Base-by-base conservation (phyloP, 192 early-diverging fungal genomes). In the Linnemannia schmuckeri region DNA sequence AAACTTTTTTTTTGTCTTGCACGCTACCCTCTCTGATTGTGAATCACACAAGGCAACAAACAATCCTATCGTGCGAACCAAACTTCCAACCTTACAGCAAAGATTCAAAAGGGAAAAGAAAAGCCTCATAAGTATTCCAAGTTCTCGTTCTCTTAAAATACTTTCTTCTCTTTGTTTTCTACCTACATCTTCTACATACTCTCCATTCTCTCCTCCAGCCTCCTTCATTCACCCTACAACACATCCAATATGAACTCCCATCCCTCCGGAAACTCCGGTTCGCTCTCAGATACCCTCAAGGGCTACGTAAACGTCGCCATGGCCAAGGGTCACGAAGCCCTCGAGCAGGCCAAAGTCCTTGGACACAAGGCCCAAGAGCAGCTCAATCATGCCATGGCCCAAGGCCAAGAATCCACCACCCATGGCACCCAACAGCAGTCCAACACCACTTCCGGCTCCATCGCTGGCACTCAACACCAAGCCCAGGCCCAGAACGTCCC, bases 341-440 rank as follows among this genome's bases (percentile, higher is more conserved):
- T 70, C n/a, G 78, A 79, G 52, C 33, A 37, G 17, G 78, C 78
- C 37, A 79, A 79, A 38, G 54, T 72, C 35, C n/a, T 55, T 40
- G 78, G 78, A 12, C 75, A 80, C 38, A 71, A 72, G 47, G 79
- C 70, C 18, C 79, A 86, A 0, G 84, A 86, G 24, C 72, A 86
- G 47, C 4, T 81, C 42, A 76, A 69, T 55, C 61, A 76, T 1
- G 83, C 74, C 47, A n/a, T 54, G 22, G 69, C 49, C 15, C 77
- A 79, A 7, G n/a, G 52, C 12, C 73, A 79, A 7, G 27, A 54
- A 27, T 3, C 35, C 5, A 5, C 35, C 24, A 30, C 17, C 46
- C 76, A 78, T 37, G 22, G 44, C 30, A n/a, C 76, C 46, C 46
- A 17, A 49, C 40, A 71, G 27, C 46, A 24, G 13, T 55, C 40